phyloP scores from a whole-genome alignment of 257 asterid species.

The Solanum paucissectum region DNA sequence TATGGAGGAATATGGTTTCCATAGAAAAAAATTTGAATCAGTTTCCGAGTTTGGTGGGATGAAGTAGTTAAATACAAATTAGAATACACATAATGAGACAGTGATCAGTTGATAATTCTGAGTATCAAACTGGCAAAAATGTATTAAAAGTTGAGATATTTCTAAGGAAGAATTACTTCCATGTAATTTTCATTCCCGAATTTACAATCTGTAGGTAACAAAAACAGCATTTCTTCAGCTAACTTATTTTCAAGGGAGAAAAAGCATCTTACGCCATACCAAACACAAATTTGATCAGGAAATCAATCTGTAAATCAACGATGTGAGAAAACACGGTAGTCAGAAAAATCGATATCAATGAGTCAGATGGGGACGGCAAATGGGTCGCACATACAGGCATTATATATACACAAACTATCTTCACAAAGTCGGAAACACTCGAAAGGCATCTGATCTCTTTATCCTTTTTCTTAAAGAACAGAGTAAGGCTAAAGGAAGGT shows the following conservation, averaged over 20 bases:
- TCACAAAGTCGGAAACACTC: neutral
- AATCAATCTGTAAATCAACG: neutral
- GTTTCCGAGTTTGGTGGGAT: neutral
- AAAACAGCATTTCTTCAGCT: neutral
- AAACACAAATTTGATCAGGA: neutral
- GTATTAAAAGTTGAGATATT: neutral
- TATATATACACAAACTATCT: neutral
- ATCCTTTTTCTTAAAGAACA: neutral
- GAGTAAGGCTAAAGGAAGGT: neutral
- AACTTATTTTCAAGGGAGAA: neutral
- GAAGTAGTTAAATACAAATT: neutral
- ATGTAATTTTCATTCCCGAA: neutral
- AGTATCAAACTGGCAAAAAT: neutral
- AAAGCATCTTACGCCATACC: neutral
- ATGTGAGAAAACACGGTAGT: neutral
- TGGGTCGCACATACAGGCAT: neutral
- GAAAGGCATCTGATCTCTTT: neutral
- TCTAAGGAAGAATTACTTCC: neutral
- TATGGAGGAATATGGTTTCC: neutral
- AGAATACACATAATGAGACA: neutral
- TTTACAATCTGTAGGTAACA: neutral
- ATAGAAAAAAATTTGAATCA: neutral
- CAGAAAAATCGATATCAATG: neutral
- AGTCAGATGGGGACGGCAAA: neutral
- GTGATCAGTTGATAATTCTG: neutral